phyloP scores from a whole-genome alignment of 169 alveolate genomes.

The Plasmodium vivax region DNA sequence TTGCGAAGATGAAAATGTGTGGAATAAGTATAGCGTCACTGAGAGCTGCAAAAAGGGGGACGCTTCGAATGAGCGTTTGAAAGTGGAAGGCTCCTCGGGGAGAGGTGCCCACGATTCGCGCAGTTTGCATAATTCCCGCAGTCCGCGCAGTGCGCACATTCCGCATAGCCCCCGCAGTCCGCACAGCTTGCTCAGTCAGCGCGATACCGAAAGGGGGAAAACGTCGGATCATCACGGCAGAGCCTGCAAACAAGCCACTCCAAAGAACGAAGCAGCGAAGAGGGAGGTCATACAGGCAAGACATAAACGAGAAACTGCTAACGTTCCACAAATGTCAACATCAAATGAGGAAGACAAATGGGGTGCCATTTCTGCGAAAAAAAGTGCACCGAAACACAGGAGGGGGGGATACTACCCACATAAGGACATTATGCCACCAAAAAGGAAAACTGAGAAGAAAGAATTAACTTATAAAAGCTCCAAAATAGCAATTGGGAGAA shows the following conservation, averaged over 20 bases:
- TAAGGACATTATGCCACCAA: not conserved
- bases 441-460: constrained; percentile 27
- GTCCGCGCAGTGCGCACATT: not conserved
- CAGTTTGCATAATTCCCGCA: not conserved
- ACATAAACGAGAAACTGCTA: constrained; percentile 15
- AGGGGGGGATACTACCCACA: not conserved
- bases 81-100: not conserved
- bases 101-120: not conserved
- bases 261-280: constrained; percentile 25
- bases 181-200: not conserved
- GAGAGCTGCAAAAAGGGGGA: constrained; percentile 21
- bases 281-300: not conserved
- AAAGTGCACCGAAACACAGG: constrained; percentile 7
- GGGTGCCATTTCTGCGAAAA: constrained; percentile 5
- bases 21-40: constrained; percentile 41
- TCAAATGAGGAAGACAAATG: constrained; percentile 29
- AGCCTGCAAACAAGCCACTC: constrained; percentile 5
- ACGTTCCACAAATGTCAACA: not conserved
- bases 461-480: constrained; percentile 15
- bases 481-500: constrained; percentile 16
- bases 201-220: constrained; percentile 14
- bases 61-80: constrained; percentile 20
- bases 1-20: constrained; percentile 59
- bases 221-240: constrained; percentile 22
- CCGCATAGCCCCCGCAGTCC: not conserved